Evolutionary conservation across 1,284 basidiomycete genomes (phyloP).

Genomic region (Rhodotorula sp.): DNA sequence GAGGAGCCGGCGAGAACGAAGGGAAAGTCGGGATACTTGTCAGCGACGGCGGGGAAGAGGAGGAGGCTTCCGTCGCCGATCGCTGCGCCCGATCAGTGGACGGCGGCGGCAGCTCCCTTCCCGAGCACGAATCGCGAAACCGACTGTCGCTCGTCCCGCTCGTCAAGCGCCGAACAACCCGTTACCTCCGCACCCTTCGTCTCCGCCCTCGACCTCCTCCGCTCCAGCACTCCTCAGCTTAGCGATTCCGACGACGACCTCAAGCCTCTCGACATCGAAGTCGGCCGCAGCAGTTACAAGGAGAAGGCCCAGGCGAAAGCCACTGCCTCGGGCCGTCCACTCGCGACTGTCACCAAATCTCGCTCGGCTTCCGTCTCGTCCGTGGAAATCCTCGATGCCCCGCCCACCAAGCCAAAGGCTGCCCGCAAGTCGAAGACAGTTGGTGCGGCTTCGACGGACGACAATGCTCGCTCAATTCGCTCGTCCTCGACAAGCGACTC

Average conservation of each 20-base stretch:
- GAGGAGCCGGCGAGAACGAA: not conserved
- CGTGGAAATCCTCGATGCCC: slow-evolving; percentile 36
- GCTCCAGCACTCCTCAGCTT: not conserved
- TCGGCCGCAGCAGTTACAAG: not conserved
- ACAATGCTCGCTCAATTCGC: not conserved
- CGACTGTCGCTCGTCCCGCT: not conserved
- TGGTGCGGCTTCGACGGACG: not conserved
- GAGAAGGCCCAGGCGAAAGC: not conserved
- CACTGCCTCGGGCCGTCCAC: not conserved
- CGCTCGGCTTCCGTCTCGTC: not conserved
- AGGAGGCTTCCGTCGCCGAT: not conserved
- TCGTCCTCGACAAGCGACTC: not conserved
- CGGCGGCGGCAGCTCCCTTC: not conserved
- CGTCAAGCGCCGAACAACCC: not conserved
- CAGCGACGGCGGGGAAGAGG: not conserved
- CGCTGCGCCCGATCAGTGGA: not conserved
- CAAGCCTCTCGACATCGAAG: not conserved
- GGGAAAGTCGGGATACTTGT: slow-evolving; percentile 1
- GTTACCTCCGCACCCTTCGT: not conserved
- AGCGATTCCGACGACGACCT: not conserved
- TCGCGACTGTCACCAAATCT: not conserved
- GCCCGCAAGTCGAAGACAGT: not conserved
- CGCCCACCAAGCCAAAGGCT: slow-evolving; percentile 7
- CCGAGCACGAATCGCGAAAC: not conserved
- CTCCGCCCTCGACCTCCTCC: slow-evolving; percentile 5